Conservation (phyloP, 768 basidiomycete genomes). For the Collybia nuda region DNA sequence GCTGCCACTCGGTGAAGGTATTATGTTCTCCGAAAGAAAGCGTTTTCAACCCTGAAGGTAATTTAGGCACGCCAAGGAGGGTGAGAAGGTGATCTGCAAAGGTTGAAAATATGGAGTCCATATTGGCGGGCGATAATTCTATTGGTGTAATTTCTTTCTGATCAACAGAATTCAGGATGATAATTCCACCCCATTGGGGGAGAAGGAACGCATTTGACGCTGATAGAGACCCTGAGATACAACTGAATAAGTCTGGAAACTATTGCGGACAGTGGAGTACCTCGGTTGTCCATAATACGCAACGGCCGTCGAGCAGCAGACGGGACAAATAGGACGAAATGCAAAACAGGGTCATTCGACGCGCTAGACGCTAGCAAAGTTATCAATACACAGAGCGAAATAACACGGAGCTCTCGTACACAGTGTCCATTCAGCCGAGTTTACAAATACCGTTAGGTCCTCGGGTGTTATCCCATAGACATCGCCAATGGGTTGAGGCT, state of each 20-base stretch:
- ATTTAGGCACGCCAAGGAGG: constrained; percentile 76
- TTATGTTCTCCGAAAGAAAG: constrained; percentile 8
- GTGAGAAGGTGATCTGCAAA: constrained; percentile 73
- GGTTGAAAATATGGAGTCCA: constrained; percentile 54
- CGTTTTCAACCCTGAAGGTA: constrained; percentile 47
- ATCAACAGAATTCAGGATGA: constrained; percentile 63
- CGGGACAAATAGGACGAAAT: constrained; percentile 90
- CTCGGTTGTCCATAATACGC: constrained; percentile 54
- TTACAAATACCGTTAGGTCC: constrained; percentile 90
- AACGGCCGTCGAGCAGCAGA: constrained; percentile 68
- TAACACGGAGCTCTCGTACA: constrained; percentile 44
- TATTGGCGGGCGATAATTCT: constrained; percentile 40
- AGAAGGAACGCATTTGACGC: constrained; percentile 75
- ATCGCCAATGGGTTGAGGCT: constrained; percentile 44
- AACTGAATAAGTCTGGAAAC: constrained; percentile 8
- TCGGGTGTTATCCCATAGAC: constrained; percentile 70
- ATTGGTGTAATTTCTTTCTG: constrained; percentile 23
- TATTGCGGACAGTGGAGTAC: constrained; percentile 26
- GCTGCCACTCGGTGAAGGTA: constrained; percentile 68
- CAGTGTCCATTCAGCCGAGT: constrained; percentile 94
- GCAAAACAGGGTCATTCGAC: constrained; percentile 90
- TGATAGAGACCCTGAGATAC: constrained; percentile 41
- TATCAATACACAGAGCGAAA: neutral
- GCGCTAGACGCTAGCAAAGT: constrained; percentile 74
- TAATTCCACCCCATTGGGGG: constrained; percentile 93